These are phyloP conservation scores for Thermothielavioides terrestris DNA, from an alignment of 495 filamentous ascomycete species.

Conservation along the genomic window DNA sequence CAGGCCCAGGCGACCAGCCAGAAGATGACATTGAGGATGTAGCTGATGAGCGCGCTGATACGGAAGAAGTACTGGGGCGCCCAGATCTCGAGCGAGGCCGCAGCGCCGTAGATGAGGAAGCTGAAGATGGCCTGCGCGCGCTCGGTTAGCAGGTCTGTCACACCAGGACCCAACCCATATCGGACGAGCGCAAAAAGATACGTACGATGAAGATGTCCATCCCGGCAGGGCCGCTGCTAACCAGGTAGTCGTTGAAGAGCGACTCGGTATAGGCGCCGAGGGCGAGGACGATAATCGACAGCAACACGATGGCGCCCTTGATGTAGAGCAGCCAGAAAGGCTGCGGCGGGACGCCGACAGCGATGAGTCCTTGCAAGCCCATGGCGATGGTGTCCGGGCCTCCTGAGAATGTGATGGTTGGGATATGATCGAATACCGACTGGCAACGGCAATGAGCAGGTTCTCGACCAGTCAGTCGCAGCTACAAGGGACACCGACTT, in stretches of 20 bases:
- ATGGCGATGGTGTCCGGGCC: constrained; percentile 18
- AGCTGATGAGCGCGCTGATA: constrained; percentile 21
- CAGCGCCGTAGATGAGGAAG: constrained; percentile 29
- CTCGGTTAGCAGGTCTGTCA: not conserved
- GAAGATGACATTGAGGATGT: constrained; percentile 30
- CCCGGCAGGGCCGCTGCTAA: constrained; percentile 19
- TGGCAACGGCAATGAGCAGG: too few species aligned
- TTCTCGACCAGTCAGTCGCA: too few species aligned
- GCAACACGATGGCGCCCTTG: constrained; percentile 28
- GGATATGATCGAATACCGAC: not conserved
- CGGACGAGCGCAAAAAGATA: not conserved
- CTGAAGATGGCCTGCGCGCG: constrained; percentile 23
- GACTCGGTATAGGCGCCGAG: constrained; percentile 27
- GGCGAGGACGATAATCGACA: constrained; percentile 28
- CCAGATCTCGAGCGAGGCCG: constrained; percentile 20
- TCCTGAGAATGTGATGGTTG: not conserved
- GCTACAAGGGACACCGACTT: too few species aligned
- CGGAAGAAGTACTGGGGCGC: constrained; percentile 30
- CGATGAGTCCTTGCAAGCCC: constrained; percentile 21
- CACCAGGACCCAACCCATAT: not conserved
- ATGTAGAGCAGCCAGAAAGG: constrained; percentile 28
- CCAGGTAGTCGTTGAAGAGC: constrained; percentile 16
- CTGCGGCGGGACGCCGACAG: constrained; percentile 25
- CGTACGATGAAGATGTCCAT: constrained; percentile 33
- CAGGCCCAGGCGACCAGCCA: constrained; percentile 37